These are phyloP conservation scores for Trapa bicornis DNA, from an alignment of 345 rosid genomes.

Conservation along the genomic window DNA sequence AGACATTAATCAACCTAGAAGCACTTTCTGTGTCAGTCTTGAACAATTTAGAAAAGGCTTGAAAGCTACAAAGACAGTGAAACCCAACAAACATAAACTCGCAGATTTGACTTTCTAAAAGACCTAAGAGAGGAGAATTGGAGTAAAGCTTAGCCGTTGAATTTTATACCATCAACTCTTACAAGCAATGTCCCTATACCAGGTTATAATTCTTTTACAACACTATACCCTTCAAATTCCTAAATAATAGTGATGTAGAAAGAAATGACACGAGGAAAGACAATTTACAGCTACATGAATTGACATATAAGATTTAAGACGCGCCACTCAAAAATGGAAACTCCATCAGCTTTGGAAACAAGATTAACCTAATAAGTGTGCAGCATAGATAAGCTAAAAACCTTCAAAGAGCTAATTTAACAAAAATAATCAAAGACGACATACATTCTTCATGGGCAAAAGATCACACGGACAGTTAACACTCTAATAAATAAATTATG, in stretches of 20 bases:
- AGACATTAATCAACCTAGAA: neutral
- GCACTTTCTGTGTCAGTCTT: neutral
- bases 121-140: neutral
- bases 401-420: neutral
- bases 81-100: neutral
- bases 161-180: too few species aligned
- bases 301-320: neutral
- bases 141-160: neutral
- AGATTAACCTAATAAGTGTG: too few species aligned
- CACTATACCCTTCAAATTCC: neutral
- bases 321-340: neutral
- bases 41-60: slow-evolving; percentile 1
- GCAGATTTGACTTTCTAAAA: neutral
- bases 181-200: neutral
- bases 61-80: neutral
- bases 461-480: neutral
- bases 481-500: neutral
- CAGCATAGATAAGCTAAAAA: neutral
- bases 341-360: neutral
- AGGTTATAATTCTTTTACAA: neutral
- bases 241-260: neutral
- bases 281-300: neutral
- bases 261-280: neutral
- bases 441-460: neutral
- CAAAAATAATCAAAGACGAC: neutral